Conservation (phyloP, 2,329 filamentous ascomycete species). For the Aspergillus pseudotamarii region DNA sequence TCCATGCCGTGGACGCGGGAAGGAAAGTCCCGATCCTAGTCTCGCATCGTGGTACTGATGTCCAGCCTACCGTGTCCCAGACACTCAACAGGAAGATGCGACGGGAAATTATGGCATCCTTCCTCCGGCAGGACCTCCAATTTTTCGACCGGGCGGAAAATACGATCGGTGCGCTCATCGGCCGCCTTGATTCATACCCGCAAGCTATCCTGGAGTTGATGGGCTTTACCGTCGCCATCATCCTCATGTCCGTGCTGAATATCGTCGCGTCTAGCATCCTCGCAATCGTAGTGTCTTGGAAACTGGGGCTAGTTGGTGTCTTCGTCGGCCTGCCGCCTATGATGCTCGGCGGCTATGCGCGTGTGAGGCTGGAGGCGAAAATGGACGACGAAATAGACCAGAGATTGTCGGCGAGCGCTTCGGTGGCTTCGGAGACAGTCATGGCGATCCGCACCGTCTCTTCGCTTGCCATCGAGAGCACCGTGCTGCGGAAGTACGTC, state of each 20-base stretch:
- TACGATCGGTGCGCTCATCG: slow-evolving; percentile 31
- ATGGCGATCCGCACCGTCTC: slow-evolving; percentile 52
- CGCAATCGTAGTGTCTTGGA: slow-evolving; percentile 53
- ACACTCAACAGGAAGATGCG: background rate
- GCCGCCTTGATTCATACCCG: slow-evolving; percentile 35
- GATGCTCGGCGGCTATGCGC: slow-evolving; percentile 49
- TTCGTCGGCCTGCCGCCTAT: slow-evolving; percentile 52
- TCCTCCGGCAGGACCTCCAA: slow-evolving; percentile 32
- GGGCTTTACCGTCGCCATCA: slow-evolving; percentile 52
- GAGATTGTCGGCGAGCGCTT: slow-evolving; percentile 46
- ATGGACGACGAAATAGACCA: slow-evolving; percentile 23
- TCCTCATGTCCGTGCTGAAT: slow-evolving; percentile 52
- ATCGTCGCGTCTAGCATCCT: slow-evolving; percentile 51
- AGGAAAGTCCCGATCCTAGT: no score
- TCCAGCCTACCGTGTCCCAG: background rate
- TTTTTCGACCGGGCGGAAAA: slow-evolving; percentile 38
- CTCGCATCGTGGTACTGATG: no score
- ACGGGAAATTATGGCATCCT: slow-evolving; percentile 12
- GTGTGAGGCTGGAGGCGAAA: slow-evolving; percentile 51
- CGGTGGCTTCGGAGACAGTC: slow-evolving; percentile 49
- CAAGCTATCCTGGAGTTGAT: slow-evolving; percentile 49
- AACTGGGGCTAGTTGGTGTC: slow-evolving; percentile 52
- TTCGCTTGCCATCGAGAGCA: slow-evolving; percentile 49
- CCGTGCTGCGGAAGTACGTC: slow-evolving; percentile 35
- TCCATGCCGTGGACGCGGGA: no score